Base-by-base conservation (phyloP, 495 filamentous ascomycete genomes). In the Neurospora africana region DNA sequence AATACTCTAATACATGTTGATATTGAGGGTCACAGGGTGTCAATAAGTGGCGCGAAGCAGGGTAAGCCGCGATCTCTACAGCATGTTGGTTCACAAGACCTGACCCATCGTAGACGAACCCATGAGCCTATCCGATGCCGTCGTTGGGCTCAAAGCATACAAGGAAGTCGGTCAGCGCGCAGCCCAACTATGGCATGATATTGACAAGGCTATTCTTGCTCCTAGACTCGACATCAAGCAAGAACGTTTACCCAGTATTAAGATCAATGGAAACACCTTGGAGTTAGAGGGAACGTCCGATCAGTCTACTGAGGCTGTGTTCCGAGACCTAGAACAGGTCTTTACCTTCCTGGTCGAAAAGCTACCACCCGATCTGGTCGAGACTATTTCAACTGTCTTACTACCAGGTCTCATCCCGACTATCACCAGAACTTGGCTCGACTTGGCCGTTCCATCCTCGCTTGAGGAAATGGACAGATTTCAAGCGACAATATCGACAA, bases 381-480 rank as follows among this genome's bases (percentile, higher is more conserved):
- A 83, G 27, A 84, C 87, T 0, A 80, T 98, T 11, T 91, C 91
- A 0, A 83, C 86, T 11, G 84, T 84, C 6, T 85, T 97, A 70
- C 87, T 96, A 74, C 89, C 91, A 1, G 82, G 81, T 72, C 78
- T 97, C 19, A 85, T 89, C 7, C 84, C 87, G 1, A 89, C 87
- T 13, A 84, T 96, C 5, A 91, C 92, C 68, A 84, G 86, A 10
- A 83, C 83, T 4, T 96, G 93, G 89, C 85, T 99, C 21, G 88
- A 91, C 27, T 87, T 89, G 36, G 85, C 88, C 0, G 89, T 99
- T 21, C 95, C 95, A 4, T 81, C 89, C 3, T 88, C 90, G 3
- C 82, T 97, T 2, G 82, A 85, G 33, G 90, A 89, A 17, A 86
- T 98, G 75, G 81, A 84, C 7, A 82, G 83, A 10, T 97, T 97